Base-by-base conservation (phyloP, 768 basidiomycete genomes). In the Kwoniella sp. region DNA sequence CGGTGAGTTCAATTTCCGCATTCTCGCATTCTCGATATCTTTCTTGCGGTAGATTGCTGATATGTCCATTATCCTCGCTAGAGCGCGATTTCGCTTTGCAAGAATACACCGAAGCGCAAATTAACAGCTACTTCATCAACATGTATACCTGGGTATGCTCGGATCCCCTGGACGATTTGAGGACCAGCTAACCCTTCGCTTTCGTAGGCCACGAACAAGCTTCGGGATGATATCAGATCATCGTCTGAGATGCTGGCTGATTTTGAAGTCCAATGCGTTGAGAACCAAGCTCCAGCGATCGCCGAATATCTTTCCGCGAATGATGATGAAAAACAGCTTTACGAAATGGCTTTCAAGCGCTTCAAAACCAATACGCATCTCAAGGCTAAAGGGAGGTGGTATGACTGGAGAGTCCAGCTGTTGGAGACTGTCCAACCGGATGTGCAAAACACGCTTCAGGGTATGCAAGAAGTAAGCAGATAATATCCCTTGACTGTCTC, bases 271-370 rank as follows among this genome's bases (percentile, higher is more conserved):
- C 30, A 57, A 44, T 68, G 62, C 26, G 62, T 58, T 17, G 56
- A 56, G 30, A 49, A 58, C 22, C 48, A 40, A 60, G 79, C 80
- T 19, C 68, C 72, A 1, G 76, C 79, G n/a, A 75, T 81, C 51
- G 60, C 65, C 21, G 80, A 81, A 44, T 81, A 81, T 64, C 68
- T 81, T 12, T 69, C 69, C 2, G 78, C 79, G 0, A 61, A 65
- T 6, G 79, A 80, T 48, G 74, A 79, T 19, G 78, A 80, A n/a
- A 77, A 77, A 67, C 64, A 68, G n/a, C 58, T 79, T 49, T 79
- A 79, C 58, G 78, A 81, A 65, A 69, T 73, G 69, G 69, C 74
- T 37, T 72, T 69, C 70, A 66, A 71, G 55, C 59, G 58, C 1
- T 70, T 77, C 65, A 80, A 80, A 61, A 70, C 71, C 13, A 77